These are phyloP conservation scores for Leccinum variabile DNA, from an alignment of 1,284 basidiomycete species.

Conservation along the genomic window DNA sequence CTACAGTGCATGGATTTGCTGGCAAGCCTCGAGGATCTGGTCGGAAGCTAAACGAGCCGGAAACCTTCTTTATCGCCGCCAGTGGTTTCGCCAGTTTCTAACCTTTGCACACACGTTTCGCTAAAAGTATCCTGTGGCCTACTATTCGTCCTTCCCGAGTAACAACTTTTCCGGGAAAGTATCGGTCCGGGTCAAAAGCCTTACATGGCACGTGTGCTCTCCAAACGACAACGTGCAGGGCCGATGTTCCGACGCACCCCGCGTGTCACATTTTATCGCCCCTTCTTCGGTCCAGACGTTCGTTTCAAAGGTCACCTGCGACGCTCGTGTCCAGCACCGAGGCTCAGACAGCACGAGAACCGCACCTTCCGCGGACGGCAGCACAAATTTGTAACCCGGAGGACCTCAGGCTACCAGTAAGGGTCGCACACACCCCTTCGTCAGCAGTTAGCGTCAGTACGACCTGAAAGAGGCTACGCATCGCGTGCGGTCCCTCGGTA, in stretches of 20 bases:
- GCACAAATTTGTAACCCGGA: slow-evolving; percentile 15
- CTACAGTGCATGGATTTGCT: background rate
- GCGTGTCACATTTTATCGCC: slow-evolving; percentile 13
- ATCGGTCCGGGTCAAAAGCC: background rate
- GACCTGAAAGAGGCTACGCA: background rate
- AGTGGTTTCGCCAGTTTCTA: background rate
- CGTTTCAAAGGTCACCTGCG: slow-evolving; percentile 17
- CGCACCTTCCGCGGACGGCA: slow-evolving; percentile 21
- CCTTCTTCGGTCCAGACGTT: slow-evolving; percentile 6
- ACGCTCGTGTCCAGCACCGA: background rate
- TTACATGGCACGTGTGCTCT: slow-evolving; percentile 15
- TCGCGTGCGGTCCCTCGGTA: background rate
- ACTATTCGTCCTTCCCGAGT: slow-evolving; percentile 1
- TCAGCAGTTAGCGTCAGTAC: background rate
- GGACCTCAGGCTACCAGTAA: background rate
- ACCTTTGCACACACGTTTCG: background rate
- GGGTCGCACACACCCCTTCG: background rate
- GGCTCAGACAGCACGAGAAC: slow-evolving; percentile 17
- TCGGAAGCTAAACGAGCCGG: background rate
- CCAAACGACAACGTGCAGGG: slow-evolving; percentile 18
- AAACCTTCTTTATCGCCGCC: background rate
- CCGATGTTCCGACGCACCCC: slow-evolving; percentile 2
- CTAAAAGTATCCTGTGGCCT: background rate
- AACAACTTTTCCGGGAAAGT: slow-evolving; percentile 18
- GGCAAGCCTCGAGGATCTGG: background rate